Conservation (phyloP, 1,284 basidiomycete species). For the Cystobasidium pallidum region DNA sequence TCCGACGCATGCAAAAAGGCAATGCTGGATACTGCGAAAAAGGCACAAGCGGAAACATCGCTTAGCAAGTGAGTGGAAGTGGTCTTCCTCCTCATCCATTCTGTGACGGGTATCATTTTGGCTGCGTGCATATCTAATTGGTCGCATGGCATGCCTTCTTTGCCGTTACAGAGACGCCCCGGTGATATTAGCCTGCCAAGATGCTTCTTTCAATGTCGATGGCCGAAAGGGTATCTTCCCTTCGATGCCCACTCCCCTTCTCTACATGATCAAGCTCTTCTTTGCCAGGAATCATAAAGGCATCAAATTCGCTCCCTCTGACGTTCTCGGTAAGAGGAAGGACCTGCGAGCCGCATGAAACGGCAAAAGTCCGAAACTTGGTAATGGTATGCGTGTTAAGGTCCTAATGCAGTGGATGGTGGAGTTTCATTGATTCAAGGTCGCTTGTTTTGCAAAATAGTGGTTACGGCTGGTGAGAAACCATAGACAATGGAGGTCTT, state of each 20-base stretch:
- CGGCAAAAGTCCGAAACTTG: too few relatives aligned
- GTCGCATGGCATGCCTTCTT: too few relatives aligned
- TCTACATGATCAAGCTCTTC: slow-evolving; percentile 21
- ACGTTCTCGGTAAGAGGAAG: slow-evolving; percentile 25
- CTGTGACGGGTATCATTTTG: too few relatives aligned
- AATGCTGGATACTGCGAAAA: not conserved
- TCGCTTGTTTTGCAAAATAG: too few relatives aligned
- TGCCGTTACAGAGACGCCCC: slow-evolving; percentile 14
- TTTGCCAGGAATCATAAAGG: slow-evolving; percentile 13
- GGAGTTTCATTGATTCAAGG: too few relatives aligned
- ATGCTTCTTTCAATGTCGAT: slow-evolving; percentile 8
- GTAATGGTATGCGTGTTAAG: too few relatives aligned
- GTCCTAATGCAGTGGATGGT: too few relatives aligned
- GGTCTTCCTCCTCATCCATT: too few relatives aligned
- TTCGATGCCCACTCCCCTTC: not conserved
- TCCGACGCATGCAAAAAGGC: slow-evolving; percentile 26
- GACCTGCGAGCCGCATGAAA: not conserved
- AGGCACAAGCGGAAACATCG: not conserved
- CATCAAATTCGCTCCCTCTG: slow-evolving; percentile 17
- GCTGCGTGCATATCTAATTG: too few relatives aligned
- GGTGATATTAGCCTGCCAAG: slow-evolving; percentile 15
- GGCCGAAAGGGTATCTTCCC: slow-evolving; percentile 5
- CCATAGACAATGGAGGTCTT: too few relatives aligned
- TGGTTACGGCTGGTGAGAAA: too few relatives aligned
- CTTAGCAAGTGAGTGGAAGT: not conserved